Evolutionary conservation across 2,329 filamentous ascomycete species (phyloP), one percentile per base, ranked within the genome.

Genomic region (Fusarium oligoseptatum): DNA sequence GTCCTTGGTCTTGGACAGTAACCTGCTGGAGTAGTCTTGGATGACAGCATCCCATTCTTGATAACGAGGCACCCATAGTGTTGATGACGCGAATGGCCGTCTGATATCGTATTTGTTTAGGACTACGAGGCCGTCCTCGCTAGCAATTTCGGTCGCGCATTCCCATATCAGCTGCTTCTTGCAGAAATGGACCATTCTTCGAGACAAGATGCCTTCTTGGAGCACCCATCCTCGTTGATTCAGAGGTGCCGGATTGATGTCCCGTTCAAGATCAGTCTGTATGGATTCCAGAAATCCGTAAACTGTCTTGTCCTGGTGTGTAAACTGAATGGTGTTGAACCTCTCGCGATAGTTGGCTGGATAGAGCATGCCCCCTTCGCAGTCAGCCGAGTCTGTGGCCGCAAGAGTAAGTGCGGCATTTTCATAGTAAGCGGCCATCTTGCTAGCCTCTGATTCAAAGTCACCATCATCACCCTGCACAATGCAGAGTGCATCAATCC

Each of bases 401-500:
- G 43, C 43, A 27, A 48, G 43, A 27, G 45, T 50, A 27, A 50
- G 4, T n/a, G n/a, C n/a, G n/a, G n/a, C n/a, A n/a, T 27, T 11
- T 6, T 8, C 2, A 27, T 50, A 50, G 22, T 50, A 15, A 10
- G 15, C 14, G 3, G 45, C 45, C 22, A 27, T 50, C 22, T 27
- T 50, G 3, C 14, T 4, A 27, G 45, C 14, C 6, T 50, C 45
- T 0, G 45, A 24, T 27, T 27, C 22, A 50, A 50, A 50, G 12
- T 62, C 60, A 0, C 29, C 60, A 1, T 11, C 14, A 4, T 27
- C 32, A 14, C 45, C 41, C 11, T 62, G 60, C 5, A 37, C 15
- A 10, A 62, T 56, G 27, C 61, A 64, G 11, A 64, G 43, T 1
- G 39, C 20, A 20, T 62, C 60, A 3, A 62, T 48, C 60, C 60